These are phyloP conservation scores for Nicotiana rustica DNA, from an alignment of 305 asterid genomes.

Conservation along the genomic window DNA sequence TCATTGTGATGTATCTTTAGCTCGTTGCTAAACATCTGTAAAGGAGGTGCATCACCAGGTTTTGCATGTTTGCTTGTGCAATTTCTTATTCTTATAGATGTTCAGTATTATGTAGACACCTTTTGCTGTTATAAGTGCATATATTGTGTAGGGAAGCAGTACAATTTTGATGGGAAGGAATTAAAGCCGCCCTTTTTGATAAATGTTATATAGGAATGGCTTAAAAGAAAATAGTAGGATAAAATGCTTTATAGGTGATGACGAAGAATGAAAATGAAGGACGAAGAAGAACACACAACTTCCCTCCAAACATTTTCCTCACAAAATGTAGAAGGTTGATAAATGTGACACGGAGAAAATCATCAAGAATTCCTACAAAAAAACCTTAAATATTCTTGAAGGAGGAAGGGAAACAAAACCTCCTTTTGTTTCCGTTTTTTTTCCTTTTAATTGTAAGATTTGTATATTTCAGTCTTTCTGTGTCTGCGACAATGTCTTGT, in stretches of 20 bases:
- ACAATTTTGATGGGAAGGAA: background rate
- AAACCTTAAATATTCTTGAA: background rate
- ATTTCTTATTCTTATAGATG: conserved; percentile 5
- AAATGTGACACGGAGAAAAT: background rate
- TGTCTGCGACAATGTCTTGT: conserved; percentile 10
- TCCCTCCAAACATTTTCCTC: background rate
- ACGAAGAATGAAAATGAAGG: conserved; percentile 21
- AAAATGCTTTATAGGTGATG: conserved; percentile 2
- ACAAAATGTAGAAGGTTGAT: background rate
- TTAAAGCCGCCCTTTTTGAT: background rate
- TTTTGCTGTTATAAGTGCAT: conserved; percentile 5
- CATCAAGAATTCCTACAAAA: background rate
- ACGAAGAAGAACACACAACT: conserved; percentile 10
- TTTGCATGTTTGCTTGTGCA: conserved; percentile 10
- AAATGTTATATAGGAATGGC: background rate
- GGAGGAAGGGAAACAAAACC: background rate
- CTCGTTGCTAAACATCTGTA: background rate
- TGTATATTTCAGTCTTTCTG: background rate
- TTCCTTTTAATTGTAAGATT: background rate
- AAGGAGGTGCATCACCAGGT: conserved; percentile 1
- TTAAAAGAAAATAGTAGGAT: background rate
- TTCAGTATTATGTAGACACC: background rate
- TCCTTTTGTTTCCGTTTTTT: conserved; percentile 2
- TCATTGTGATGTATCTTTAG: conserved; percentile 11
- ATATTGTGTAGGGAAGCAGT: conserved; percentile 17